These are phyloP conservation scores for Backusella tuberculispora DNA, from an alignment of 192 early-diverging fungal species.

Conservation along the genomic window DNA sequence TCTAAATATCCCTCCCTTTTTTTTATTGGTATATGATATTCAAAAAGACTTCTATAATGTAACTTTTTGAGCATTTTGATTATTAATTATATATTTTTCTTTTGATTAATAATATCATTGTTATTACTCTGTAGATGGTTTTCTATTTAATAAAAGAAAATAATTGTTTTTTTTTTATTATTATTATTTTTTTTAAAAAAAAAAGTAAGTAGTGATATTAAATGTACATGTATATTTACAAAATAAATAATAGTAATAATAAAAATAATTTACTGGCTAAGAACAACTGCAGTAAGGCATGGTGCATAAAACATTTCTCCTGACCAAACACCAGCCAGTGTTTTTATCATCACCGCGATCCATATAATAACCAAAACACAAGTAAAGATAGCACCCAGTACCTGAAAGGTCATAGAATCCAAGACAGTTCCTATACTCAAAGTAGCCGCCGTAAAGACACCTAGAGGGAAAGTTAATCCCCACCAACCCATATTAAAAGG, in stretches of 20 bases:
- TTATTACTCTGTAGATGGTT: too few relatives aligned
- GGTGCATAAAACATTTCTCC: constrained; percentile 28
- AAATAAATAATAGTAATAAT: background rate
- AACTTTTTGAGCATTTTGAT: too few relatives aligned
- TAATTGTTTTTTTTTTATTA: too few relatives aligned
- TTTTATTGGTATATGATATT: too few relatives aligned
- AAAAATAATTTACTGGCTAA: background rate
- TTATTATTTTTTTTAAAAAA: too few relatives aligned
- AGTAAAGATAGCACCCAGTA: constrained; percentile 16
- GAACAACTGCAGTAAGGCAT: constrained; percentile 8
- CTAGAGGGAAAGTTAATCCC: constrained; percentile 59
- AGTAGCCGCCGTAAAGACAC: constrained; percentile 39
- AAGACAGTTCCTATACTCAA: constrained; percentile 4
- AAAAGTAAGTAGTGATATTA: too few relatives aligned
- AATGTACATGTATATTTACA: too few relatives aligned
- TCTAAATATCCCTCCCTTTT: too few relatives aligned
- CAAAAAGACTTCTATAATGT: too few relatives aligned
- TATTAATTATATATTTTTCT: too few relatives aligned
- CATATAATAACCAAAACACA: constrained; percentile 22
- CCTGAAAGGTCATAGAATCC: constrained; percentile 12
- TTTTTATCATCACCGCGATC: constrained; percentile 11
- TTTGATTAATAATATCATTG: too few relatives aligned
- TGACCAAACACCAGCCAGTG: constrained; percentile 8
- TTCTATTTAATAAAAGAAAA: too few relatives aligned
- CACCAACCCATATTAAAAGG: constrained; percentile 63